Conservation (phyloP, 2,329 filamentous ascomycete species). For the Monosporascus sp. region DNA sequence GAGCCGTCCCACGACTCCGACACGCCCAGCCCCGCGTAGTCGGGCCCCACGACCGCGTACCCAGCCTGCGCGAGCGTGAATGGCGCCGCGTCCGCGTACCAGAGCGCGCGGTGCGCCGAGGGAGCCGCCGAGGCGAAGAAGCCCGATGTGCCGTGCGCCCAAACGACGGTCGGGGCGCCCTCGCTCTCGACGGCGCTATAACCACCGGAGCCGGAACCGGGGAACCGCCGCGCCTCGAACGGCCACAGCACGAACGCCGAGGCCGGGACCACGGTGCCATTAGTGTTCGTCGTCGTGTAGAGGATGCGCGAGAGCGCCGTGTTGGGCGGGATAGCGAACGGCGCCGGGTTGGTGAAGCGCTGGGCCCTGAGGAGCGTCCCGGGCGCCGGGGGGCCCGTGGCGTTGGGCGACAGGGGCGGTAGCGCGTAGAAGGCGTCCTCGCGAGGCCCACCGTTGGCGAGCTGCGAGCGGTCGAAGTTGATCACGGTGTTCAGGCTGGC, state of each 20-base stretch:
- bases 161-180: conserved; percentile 30
- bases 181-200: background rate
- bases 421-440: conserved; percentile 37
- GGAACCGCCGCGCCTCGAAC: conserved; percentile 19
- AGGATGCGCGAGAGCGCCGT: conserved; percentile 42
- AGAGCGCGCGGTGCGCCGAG: conserved; percentile 34
- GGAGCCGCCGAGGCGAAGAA: conserved; percentile 33
- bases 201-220: background rate
- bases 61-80: conserved; percentile 36
- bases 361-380: conserved; percentile 37
- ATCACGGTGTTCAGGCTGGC: conserved; percentile 17
- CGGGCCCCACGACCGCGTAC: conserved; percentile 38
- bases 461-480: conserved; percentile 26
- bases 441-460: conserved; percentile 25
- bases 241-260: conserved; percentile 48
- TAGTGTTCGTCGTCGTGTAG: conserved; percentile 40
- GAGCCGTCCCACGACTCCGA: conserved; percentile 25
- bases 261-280: conserved; percentile 39
- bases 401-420: conserved; percentile 9
- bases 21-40: conserved; percentile 41
- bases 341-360: conserved; percentile 28
- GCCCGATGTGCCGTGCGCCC: conserved; percentile 41
- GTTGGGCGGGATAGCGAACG: conserved; percentile 36
- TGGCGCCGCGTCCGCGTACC: conserved; percentile 34
- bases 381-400: conserved; percentile 15